Conservation (phyloP, 106 monocot species). For the Ottelia alismoides region DNA sequence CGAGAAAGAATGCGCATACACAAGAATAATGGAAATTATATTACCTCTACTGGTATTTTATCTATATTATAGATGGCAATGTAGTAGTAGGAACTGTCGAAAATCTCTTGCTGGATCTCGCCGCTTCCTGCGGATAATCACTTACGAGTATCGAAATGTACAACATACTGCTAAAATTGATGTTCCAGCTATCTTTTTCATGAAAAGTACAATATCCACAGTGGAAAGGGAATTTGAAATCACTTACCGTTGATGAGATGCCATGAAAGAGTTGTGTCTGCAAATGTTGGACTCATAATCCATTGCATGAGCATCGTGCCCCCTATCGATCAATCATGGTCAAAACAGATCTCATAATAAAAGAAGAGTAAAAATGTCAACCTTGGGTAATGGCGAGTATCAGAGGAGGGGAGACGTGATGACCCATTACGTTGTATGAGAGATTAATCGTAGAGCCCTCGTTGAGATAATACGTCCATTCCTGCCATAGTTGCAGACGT, state of each 20-base stretch:
- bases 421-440: no score
- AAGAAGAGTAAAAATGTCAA: constrained; percentile 2
- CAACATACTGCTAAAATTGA: neutral
- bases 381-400: constrained; percentile 36
- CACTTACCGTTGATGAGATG: constrained; percentile 25
- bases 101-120: constrained; percentile 20
- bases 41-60: constrained; percentile 19
- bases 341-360: neutral
- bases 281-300: constrained; percentile 25
- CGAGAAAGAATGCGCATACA: neutral
- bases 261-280: constrained; percentile 30
- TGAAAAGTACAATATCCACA: no score
- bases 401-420: constrained; percentile 19
- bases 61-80: constrained; percentile 37
- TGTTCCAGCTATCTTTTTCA: no score
- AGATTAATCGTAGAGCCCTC: no score
- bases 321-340: constrained; percentile 5
- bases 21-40: neutral
- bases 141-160: no score
- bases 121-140: constrained; percentile 28
- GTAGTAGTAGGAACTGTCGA: constrained; percentile 29
- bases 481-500: no score
- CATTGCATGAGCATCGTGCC: constrained; percentile 29
- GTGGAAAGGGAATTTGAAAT: neutral
- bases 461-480: no score